Base-by-base conservation (phyloP, 352 stramenopile genomes). In the Phytophthora quininea region DNA sequence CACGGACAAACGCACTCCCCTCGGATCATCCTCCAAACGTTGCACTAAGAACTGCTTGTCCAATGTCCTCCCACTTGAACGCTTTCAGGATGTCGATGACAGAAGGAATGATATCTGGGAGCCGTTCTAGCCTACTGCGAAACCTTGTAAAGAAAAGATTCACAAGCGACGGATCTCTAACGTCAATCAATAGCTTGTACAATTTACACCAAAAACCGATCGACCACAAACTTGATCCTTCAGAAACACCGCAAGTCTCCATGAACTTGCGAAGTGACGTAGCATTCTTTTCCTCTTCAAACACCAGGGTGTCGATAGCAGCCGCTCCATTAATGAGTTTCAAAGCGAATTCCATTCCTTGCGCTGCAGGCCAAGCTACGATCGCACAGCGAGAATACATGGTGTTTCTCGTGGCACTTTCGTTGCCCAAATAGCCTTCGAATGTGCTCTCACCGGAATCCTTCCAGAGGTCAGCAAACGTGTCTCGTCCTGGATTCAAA, bases 401-500 rank as follows among this genome's bases (percentile, higher is more conserved):
- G 14, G 66, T 73, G 14, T 27, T 65, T 58, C 61, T 69, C 9
- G 32, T 66, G 3, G 60, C 43, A 2, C 47, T 35, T 37, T 64
- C 37, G 24, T 64, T 64, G n/a, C 48, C 58, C 19, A 38, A n/a
- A 58, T 48, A 30, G 7, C 58, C 35, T 63, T 62, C 30, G 54
- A 62, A 66, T 9, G 55, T 63, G 29, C 47, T 69, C 2, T 19
- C 40, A 5, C 66, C 66, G 14, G 64, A 43, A 2, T 49, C 27
- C 5, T 30, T 35, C 66, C 60, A 73, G 3, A 69, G 35, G 11
- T 63, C 9, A 5, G n/a, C 46, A 45, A 59, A 11, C 2, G 49
- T 55, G 52, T 66, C 56, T 43, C 61, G 56, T 1, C 52, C 60
- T 6, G 54, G 66, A 57, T 73, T 73, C 6, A 73, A 9, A 68